Base-by-base conservation (phyloP, 2,329 filamentous ascomycete genomes). In the Claviceps capensis region DNA sequence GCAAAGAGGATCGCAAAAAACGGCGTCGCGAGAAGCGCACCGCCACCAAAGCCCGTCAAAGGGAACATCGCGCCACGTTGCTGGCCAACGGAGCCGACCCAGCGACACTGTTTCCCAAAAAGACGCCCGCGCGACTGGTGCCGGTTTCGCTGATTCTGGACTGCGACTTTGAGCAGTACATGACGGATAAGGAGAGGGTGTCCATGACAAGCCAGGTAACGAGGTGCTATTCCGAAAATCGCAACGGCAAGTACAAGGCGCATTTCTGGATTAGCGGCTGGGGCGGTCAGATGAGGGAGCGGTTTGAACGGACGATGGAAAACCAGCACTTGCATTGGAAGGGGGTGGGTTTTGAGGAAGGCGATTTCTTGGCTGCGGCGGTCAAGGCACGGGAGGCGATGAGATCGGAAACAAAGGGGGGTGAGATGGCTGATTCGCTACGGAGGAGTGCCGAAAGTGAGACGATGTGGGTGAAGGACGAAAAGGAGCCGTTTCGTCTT, bases 151-250 rank as follows among this genome's bases (percentile, higher is more conserved):
- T 98, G 58, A 75, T 98, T 54, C 72, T 98, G 56, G 93, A 98
- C 70, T 97, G 91, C 69, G 82, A 86, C 58, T 98, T 94, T 65
- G 90, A 98, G 65, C 74, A 86, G 43, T 78, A 90, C 62, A 98
- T 98, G 93, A 76, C 76, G 49, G 86, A 91, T 40, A 85, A 86
- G 59, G 93, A 98, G 69, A 74, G 86, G 34, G 82, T 90, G 52
- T 95, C 88, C 4, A 76, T 98, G 13, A 80, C 81, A 1, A 80
- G 82, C 53, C 93, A 98, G 67, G 75, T 98, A 55, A 95, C 88
- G 8, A 76, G 93, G 52, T 85, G 79, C 53, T 98, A 98, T 68
- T 88, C 89, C 19, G 88, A 95, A 62, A 97, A 96, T 67, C 79
- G 78, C 54, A 80, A 77, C 52, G 76, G 84, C 0, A 69, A 65